These are phyloP conservation scores for Populus ilicifolia DNA, from an alignment of 345 rosid genomes.

Conservation along the genomic window DNA sequence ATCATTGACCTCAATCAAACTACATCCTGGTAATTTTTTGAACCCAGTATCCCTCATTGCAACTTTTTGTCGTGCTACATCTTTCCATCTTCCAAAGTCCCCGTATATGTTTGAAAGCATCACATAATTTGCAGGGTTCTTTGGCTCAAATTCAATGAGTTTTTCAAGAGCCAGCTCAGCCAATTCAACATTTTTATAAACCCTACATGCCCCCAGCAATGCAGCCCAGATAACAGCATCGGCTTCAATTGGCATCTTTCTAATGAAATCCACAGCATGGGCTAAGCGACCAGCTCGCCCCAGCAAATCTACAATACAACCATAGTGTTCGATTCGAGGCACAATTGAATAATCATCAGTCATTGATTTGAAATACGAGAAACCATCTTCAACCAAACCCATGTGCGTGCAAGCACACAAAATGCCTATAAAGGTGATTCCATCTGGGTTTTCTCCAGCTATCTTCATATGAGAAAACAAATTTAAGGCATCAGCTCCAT, in stretches of 20 bases:
- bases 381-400: constrained; percentile 71
- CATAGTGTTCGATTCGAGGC: constrained; percentile 83
- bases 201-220: constrained; percentile 71
- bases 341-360: constrained; percentile 44
- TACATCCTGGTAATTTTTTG: constrained; percentile 73
- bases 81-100: constrained; percentile 63
- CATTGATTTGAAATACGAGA: constrained; percentile 66
- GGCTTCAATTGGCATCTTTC: constrained; percentile 59
- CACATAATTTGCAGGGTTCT: constrained; percentile 67
- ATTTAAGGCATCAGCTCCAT: constrained; percentile 57
- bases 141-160: constrained; percentile 60
- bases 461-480: constrained; percentile 57
- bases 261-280: constrained; percentile 67
- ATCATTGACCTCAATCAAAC: constrained; percentile 65
- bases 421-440: constrained; percentile 66
- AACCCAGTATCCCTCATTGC: constrained; percentile 77
- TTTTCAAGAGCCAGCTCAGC: constrained; percentile 66
- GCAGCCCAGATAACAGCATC: constrained; percentile 84
- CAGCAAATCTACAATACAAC: constrained; percentile 80
- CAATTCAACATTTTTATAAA: constrained; percentile 61
- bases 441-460: constrained; percentile 54
- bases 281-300: constrained; percentile 64
- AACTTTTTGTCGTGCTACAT: constrained; percentile 64
- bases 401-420: constrained; percentile 68
- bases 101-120: constrained; percentile 77